Evolutionary conservation across 2,329 filamentous ascomycete species (phyloP).

Genomic region (Fusarium beomiforme): DNA sequence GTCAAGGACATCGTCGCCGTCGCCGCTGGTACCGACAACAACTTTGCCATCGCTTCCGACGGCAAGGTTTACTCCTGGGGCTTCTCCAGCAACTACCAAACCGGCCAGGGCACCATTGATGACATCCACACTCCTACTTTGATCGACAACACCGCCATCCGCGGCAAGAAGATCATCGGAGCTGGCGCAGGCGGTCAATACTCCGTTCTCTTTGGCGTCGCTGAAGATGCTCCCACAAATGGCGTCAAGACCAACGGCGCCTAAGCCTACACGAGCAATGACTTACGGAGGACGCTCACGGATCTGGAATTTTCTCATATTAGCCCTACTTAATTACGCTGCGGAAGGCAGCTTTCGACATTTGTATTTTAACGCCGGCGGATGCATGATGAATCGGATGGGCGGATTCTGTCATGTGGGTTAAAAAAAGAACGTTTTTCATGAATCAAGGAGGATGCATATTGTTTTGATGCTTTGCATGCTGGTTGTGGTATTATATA

Average conservation of each 20-base stretch:
- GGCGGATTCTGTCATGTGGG: slow-evolving; percentile 27
- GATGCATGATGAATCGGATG: slow-evolving; percentile 20
- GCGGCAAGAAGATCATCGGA: slow-evolving; percentile 77
- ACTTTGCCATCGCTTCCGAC: slow-evolving; percentile 74
- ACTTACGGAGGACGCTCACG: slow-evolving; percentile 8
- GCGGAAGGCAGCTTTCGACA: slow-evolving; percentile 11
- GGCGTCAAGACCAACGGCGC: slow-evolving; percentile 42
- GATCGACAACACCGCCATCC: slow-evolving; percentile 86
- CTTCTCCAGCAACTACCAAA: slow-evolving; percentile 83
- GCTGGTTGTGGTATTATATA: slow-evolving; percentile 29
- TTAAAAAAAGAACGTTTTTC: slow-evolving; percentile 16
- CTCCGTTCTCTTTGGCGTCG: slow-evolving; percentile 67
- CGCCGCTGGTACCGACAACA: slow-evolving; percentile 77
- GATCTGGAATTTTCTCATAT: slow-evolving; percentile 18
- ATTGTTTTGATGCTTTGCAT: slow-evolving; percentile 2
- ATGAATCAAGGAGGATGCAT: slow-evolving; percentile 23
- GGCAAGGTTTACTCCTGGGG: slow-evolving; percentile 84
- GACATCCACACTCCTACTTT: slow-evolving; percentile 81
- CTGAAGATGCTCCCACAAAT: slow-evolving; percentile 46
- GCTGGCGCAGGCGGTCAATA: slow-evolving; percentile 92
- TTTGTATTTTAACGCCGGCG: slow-evolving; percentile 29
- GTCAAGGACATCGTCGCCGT: slow-evolving; percentile 65
- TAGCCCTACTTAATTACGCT: slow-evolving; percentile 30
- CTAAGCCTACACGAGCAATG: slow-evolving; percentile 23
- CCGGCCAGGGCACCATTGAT: slow-evolving; percentile 79